A percentile compares a stretch with the other conserved stretches of the same genome.
Conservation (phyloP, 768 basidiomycete genomes). For the Tephrocybe sp. region DNA sequence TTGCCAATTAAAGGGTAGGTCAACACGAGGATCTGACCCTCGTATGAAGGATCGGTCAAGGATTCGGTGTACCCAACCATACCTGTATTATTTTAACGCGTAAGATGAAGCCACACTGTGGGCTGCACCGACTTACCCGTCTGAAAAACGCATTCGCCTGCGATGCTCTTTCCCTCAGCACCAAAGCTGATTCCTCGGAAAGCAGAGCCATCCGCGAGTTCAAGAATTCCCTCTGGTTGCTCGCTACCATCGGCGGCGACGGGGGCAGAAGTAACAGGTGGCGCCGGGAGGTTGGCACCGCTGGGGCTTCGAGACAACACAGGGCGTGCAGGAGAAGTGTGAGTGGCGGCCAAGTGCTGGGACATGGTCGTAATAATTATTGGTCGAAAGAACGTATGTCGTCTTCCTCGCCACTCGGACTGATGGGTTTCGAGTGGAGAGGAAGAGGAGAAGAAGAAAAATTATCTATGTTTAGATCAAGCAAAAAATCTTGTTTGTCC, state of each 20-base stretch:
- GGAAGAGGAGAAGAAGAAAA: slow-evolving; percentile 51
- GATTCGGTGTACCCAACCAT: slow-evolving; percentile 99
- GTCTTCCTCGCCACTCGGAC: slow-evolving; percentile 53
- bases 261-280: slow-evolving; percentile 36
- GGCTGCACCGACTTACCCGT: slow-evolving; percentile 65
- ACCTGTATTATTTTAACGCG: slow-evolving; percentile 48
- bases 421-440: slow-evolving; percentile 40
- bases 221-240: slow-evolving; percentile 68
- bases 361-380: slow-evolving; percentile 19
- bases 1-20: slow-evolving; percentile 98
- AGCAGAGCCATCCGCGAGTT: slow-evolving; percentile 87
- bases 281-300: slow-evolving; percentile 30
- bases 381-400: slow-evolving; percentile 17
- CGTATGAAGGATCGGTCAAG: slow-evolving; percentile 96
- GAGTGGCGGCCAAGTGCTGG: slow-evolving; percentile 20
- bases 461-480: slow-evolving; percentile 34
- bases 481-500: slow-evolving; percentile 36
- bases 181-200: slow-evolving; percentile 93
- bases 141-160: slow-evolving; percentile 99
- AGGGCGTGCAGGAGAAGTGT: slow-evolving; percentile 35
- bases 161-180: slow-evolving; percentile 83
- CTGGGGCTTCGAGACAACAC: slow-evolving; percentile 46
- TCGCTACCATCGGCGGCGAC: slow-evolving; percentile 28
- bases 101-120: slow-evolving; percentile 9
- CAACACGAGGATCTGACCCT: slow-evolving; percentile 95